Evolutionary conservation across 2,329 filamentous ascomycete species (phyloP).

Genomic region (Mycocentrospora acerina): DNA sequence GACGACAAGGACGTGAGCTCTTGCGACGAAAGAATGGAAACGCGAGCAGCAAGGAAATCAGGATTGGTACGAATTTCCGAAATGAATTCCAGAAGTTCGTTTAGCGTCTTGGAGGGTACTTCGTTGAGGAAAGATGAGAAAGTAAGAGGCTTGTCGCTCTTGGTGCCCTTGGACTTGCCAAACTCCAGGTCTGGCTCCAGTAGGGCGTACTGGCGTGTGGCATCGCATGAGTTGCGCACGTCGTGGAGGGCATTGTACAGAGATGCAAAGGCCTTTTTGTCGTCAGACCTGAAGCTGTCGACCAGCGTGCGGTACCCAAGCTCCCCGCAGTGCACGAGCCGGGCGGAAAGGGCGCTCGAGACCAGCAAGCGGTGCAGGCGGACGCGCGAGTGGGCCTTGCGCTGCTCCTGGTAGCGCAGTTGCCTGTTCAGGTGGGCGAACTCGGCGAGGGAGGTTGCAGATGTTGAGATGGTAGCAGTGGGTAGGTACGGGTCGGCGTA

Average conservation of each 20-base stretch:
- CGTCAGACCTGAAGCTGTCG: constrained; percentile 75
- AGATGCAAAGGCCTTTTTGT: constrained; percentile 74
- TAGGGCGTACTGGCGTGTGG: constrained; percentile 68
- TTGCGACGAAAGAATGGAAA: constrained; percentile 71
- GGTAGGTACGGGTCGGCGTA: constrained; percentile 64
- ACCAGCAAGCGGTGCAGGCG: constrained; percentile 74
- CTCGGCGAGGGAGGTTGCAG: constrained; percentile 72
- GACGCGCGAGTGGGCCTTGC: constrained; percentile 70
- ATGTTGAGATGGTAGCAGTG: constrained; percentile 56
- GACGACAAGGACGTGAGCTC: constrained; percentile 78
- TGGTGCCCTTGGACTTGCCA: constrained; percentile 37
- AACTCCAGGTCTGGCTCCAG: constrained; percentile 72
- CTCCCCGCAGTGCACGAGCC: constrained; percentile 73
- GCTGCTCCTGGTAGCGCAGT: constrained; percentile 79
- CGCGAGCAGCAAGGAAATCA: constrained; percentile 80
- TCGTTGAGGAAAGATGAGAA: constrained; percentile 60
- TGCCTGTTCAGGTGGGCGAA: constrained; percentile 76
- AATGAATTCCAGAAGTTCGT: constrained; percentile 77
- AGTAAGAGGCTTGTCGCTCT: constrained; percentile 48
- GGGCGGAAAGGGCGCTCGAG: constrained; percentile 72
- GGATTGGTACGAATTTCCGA: constrained; percentile 81
- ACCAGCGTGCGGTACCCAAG: constrained; percentile 74
- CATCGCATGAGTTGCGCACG: constrained; percentile 75
- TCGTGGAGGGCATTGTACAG: constrained; percentile 78
- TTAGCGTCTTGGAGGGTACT: constrained; percentile 72